Evolutionary conservation across 2,329 filamentous ascomycete genomes (phyloP).

Genomic region (Sclerotinia subarctica): DNA sequence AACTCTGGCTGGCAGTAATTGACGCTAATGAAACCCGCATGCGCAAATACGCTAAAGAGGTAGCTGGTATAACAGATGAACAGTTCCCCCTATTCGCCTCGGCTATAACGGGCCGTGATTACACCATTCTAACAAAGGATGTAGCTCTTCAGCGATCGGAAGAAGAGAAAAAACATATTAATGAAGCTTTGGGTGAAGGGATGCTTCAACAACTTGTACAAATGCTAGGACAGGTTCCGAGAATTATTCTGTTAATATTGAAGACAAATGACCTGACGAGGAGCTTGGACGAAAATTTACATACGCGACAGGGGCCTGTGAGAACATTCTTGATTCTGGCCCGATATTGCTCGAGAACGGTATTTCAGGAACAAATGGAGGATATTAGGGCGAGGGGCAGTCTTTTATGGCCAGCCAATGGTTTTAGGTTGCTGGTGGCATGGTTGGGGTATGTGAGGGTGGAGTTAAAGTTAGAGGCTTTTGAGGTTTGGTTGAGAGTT

Average conservation of each 20-base stretch:
- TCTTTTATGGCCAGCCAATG: constrained; percentile 56
- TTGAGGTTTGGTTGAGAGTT: constrained; percentile 58
- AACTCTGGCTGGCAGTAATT: constrained; percentile 95
- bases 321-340: constrained; percentile 66
- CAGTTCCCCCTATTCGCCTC: constrained; percentile 95
- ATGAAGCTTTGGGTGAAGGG: constrained; percentile 78
- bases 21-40: constrained; percentile 82
- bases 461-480: constrained; percentile 59
- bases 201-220: constrained; percentile 85
- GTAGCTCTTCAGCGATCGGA: constrained; percentile 56
- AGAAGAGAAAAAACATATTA: constrained; percentile 84
- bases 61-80: constrained; percentile 82
- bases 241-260: constrained; percentile 89
- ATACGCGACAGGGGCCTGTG: constrained; percentile 66
- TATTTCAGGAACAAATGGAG: constrained; percentile 63
- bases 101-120: constrained; percentile 94
- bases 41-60: constrained; percentile 83
- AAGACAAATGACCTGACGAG: constrained; percentile 98
- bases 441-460: constrained; percentile 59
- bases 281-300: constrained; percentile 85
- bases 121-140: constrained; percentile 64
- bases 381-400: constrained; percentile 52
- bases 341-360: constrained; percentile 63
- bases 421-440: constrained; percentile 52
- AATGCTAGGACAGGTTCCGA: constrained; percentile 81